Evolutionary conservation across 2,329 filamentous ascomycete species (phyloP), one percentile per base, ranked within the genome.

Genomic region (Pseudopithomyces chartarum): DNA sequence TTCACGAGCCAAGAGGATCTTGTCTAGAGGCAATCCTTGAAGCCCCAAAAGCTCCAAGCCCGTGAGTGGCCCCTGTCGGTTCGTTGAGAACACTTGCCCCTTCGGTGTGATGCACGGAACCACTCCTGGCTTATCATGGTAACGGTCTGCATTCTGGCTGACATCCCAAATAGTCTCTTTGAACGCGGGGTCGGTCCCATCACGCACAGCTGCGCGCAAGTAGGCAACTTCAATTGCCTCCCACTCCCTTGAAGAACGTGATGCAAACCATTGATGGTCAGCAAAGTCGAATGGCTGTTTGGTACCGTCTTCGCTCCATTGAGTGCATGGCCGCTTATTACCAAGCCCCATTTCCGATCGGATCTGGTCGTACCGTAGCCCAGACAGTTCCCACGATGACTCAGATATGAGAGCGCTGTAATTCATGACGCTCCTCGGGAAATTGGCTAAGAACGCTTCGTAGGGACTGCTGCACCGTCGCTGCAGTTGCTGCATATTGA

Each of bases 121-220:
- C 6, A 90, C 79, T 0, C 90, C 90, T 39, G 83, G 73, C 0
- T 71, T 71, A 49, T 85, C 80, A 1, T 73, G 73, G 11, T 82
- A 80, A 13, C 89, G 80, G 65, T 91, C 87, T 8, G 91, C 81
- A 51, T 92, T 92, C 66, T 93, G 90, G 6, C 87, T 90, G 0
- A 91, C 75, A 57, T 94, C 88, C 61, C 86, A 81, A 2, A 73
- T 60, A 6, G 56, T 50, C 76, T 80, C 81, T 67, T 88, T 87
- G 68, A 77, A 85, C 13, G 80, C 76, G 39, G 83, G 80, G 65
- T 92, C 89, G 57, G 81, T 85, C 0, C 32, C 45, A 23, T 79
- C 81, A 13, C 74, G 65, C 6, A 55, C 45, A 1, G 82, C 73
- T 39, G 80, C 82, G 20, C 83, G 78, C 10, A 90, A 73, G 55